Conservation (phyloP, 2,329 filamentous ascomycete species). For the Meredithiella fracta region DNA sequence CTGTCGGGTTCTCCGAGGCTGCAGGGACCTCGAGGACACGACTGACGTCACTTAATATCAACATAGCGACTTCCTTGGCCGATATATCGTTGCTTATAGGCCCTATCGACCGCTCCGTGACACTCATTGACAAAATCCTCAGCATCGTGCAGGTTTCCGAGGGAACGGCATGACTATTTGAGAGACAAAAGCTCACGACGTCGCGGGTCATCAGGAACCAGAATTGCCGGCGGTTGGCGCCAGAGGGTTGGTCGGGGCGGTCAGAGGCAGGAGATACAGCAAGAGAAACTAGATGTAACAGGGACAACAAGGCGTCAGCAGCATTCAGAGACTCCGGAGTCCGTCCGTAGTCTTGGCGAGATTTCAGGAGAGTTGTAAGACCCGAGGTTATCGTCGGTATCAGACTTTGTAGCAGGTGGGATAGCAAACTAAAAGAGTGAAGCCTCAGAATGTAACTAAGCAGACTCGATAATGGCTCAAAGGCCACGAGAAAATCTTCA, state of each 20-base stretch:
- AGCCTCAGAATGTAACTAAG: conserved; percentile 46
- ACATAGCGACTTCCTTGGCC: conserved; percentile 26
- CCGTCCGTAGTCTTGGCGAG: not conserved
- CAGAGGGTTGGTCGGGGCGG: conserved; percentile 18
- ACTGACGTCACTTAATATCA: conserved; percentile 46
- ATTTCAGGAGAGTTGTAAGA: conserved; percentile 3
- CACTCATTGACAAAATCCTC: conserved; percentile 49
- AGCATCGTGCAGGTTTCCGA: conserved; percentile 48
- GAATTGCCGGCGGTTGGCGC: conserved; percentile 29
- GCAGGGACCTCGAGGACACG: conserved; percentile 38
- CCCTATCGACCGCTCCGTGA: conserved; percentile 47
- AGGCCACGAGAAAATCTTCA: conserved; percentile 45
- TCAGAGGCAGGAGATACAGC: conserved; percentile 33
- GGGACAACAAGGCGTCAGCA: conserved; percentile 13
- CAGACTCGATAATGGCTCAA: conserved; percentile 49
- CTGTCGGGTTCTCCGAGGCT: not conserved
- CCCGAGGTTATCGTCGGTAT: conserved; percentile 22
- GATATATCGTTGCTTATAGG: conserved; percentile 36
- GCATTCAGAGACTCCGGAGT: conserved; percentile 12
- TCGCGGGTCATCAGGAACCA: conserved; percentile 53
- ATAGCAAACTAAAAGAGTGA: conserved; percentile 41
- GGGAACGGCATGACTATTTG: conserved; percentile 40
- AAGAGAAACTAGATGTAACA: conserved; percentile 48
- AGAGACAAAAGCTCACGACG: conserved; percentile 50
- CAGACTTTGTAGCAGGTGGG: conserved; percentile 41